phyloP scores from a whole-genome alignment of 1,284 basidiomycete genomes.

The Fomitopsis betulina region DNA sequence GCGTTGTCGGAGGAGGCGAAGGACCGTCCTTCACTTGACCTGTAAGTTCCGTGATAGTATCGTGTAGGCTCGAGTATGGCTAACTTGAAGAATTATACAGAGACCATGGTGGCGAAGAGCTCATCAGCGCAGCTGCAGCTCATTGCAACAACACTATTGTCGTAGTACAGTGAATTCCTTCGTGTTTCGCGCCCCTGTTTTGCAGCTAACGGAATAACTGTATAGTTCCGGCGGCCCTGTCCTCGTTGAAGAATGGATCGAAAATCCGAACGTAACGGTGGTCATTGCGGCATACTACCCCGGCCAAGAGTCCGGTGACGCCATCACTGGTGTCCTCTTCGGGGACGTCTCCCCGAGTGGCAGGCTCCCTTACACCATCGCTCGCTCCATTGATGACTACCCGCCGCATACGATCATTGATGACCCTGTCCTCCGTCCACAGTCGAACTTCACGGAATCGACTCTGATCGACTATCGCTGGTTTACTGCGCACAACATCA shows the following conservation, averaged over 20 bases:
- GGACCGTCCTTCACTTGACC: constrained; percentile 33
- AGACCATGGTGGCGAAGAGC: constrained; percentile 59
- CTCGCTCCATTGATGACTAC: constrained; percentile 62
- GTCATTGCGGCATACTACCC: constrained; percentile 26
- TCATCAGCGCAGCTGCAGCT: constrained; percentile 27
- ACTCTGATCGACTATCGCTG: background rate
- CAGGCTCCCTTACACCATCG: constrained; percentile 76
- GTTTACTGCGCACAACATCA: constrained; percentile 18
- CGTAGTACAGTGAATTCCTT: constrained; percentile 35
- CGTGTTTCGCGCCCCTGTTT: too few relatives aligned
- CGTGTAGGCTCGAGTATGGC: background rate
- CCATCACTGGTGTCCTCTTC: constrained; percentile 43
- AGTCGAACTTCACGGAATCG: background rate
- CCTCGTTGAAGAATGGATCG: constrained; percentile 45
- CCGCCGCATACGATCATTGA: constrained; percentile 15
- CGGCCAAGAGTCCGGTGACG: constrained; percentile 53
- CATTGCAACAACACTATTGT: constrained; percentile 49
- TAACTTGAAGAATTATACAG: background rate
- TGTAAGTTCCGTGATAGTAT: background rate
- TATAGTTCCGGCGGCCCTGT: constrained; percentile 38
- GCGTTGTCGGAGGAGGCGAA: constrained; percentile 48
- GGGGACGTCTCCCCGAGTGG: constrained; percentile 50
- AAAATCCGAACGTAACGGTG: constrained; percentile 31
- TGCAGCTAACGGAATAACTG: too few relatives aligned
- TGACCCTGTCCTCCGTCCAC: background rate